phyloP scores from a whole-genome alignment of 495 filamentous ascomycete genomes.

The Entonaema liquescens region DNA sequence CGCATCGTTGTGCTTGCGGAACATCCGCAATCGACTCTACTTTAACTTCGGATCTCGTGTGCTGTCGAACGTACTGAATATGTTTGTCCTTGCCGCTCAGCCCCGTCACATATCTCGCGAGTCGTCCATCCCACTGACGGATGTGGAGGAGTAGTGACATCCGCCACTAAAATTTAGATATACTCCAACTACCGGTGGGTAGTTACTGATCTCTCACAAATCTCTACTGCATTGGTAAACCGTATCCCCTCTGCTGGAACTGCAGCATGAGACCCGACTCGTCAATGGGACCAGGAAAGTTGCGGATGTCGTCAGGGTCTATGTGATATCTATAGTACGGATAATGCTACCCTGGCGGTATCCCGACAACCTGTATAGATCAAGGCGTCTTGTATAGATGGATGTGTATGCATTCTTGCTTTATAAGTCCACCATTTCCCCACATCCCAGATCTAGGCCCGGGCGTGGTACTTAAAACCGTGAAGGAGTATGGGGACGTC shows the following conservation, averaged over 20 bases:
- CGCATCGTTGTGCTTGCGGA: slow-evolving; percentile 9
- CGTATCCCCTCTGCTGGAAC: neutral
- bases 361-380: neutral
- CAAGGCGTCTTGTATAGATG: neutral
- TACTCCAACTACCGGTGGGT: neutral
- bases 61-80: slow-evolving; percentile 13
- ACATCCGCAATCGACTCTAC: slow-evolving; percentile 7
- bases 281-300: neutral
- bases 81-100: slow-evolving; percentile 27
- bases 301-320: neutral
- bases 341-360: neutral
- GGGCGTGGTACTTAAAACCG: neutral
- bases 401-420: neutral
- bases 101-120: slow-evolving; percentile 27
- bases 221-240: slow-evolving; percentile 8
- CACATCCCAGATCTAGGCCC: neutral
- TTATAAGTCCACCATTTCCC: neutral
- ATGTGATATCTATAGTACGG: neutral
- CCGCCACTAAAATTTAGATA: neutral
- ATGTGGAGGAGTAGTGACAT: neutral
- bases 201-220: slow-evolving; percentile 2
- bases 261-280: neutral
- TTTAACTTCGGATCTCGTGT: neutral
- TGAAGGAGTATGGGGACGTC: neutral
- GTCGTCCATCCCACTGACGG: neutral